Evolutionary conservation across 148 eudicot species (phyloP).

Genomic region (Spergularia bocconei): DNA sequence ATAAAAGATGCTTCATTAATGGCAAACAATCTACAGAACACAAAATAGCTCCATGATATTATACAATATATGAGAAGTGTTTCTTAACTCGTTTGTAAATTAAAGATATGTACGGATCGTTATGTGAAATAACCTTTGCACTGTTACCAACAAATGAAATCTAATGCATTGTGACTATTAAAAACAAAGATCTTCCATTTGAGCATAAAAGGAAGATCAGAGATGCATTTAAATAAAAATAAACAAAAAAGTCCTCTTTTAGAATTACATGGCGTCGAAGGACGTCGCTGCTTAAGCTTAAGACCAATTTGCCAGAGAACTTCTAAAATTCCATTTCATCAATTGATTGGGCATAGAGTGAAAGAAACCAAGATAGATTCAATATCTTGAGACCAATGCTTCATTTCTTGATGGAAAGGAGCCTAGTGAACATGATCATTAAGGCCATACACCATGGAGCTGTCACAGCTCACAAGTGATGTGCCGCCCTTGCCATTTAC

Average conservation of each 20-base stretch:
- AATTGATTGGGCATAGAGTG: background rate
- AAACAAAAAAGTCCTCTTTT: too few relatives aligned
- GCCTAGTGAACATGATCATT: background rate
- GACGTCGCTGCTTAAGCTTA: background rate
- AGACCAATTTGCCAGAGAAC: background rate
- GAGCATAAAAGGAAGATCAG: too few relatives aligned
- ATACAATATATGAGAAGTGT: background rate
- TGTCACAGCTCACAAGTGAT: background rate
- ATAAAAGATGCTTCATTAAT: slow-evolving; percentile 37
- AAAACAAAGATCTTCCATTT: too few relatives aligned
- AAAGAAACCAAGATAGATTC: background rate
- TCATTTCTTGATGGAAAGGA: background rate
- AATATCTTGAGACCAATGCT: background rate
- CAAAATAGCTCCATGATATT: background rate
- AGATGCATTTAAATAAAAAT: too few relatives aligned
- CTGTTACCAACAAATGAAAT: too few relatives aligned
- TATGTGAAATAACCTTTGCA: too few relatives aligned
- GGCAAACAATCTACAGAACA: slow-evolving; percentile 52
- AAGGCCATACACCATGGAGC: background rate
- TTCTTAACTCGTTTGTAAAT: too few relatives aligned
- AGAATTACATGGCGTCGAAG: background rate
- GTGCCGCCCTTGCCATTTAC: background rate
- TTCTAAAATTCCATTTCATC: background rate
- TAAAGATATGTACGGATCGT: too few relatives aligned
- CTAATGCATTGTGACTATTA: too few relatives aligned